A percentile compares a stretch with the other conserved stretches of the same genome.
These are phyloP conservation scores for Penicillium decumbens DNA, from an alignment of 2,329 filamentous ascomycete species.

Conservation along the genomic window DNA sequence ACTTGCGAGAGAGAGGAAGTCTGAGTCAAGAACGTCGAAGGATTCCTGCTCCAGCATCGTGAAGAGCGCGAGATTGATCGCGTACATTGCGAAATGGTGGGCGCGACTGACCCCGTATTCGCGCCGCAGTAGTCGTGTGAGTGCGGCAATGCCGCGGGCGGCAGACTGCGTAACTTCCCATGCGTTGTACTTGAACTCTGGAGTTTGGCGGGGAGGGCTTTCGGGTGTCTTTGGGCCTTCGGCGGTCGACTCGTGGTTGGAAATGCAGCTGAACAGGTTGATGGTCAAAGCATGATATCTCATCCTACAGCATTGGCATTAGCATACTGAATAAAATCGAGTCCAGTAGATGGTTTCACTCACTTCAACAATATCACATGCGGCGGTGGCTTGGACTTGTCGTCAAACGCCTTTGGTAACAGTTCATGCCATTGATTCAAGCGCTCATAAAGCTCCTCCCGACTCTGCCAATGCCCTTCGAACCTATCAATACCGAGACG, in stretches of 20 bases:
- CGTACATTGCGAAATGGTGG: slow-evolving; percentile 38
- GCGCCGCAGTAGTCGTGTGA: slow-evolving; percentile 30
- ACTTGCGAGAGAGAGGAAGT: slow-evolving; percentile 34
- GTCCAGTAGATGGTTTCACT: not conserved
- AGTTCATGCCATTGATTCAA: slow-evolving; percentile 30
- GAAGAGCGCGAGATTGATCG: slow-evolving; percentile 38
- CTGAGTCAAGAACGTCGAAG: slow-evolving; percentile 33
- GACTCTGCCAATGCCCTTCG: slow-evolving; percentile 18
- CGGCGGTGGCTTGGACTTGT: slow-evolving; percentile 26
- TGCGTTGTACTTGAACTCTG: slow-evolving; percentile 19
- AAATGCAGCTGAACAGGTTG: slow-evolving; percentile 33
- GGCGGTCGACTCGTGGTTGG: slow-evolving; percentile 16
- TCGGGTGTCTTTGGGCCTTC: slow-evolving; percentile 29
- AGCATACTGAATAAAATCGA: not conserved
- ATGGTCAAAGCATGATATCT: slow-evolving; percentile 34
- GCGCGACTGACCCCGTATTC: slow-evolving; percentile 35
- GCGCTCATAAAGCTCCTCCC: slow-evolving; percentile 28
- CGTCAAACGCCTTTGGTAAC: slow-evolving; percentile 28
- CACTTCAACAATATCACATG: slow-evolving; percentile 34
- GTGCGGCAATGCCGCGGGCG: slow-evolving; percentile 28
- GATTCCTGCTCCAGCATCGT: slow-evolving; percentile 27
- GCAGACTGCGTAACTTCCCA: slow-evolving; percentile 26
- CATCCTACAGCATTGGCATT: slow-evolving; percentile 25
- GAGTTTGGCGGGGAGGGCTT: slow-evolving; percentile 21
- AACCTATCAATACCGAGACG: not conserved